Percentiles rank a stretch among this genome's conserved stretches.
Evolutionary conservation across 352 stramenopile genomes (phyloP).

Genomic region (Phytophthora pinifolia): DNA sequence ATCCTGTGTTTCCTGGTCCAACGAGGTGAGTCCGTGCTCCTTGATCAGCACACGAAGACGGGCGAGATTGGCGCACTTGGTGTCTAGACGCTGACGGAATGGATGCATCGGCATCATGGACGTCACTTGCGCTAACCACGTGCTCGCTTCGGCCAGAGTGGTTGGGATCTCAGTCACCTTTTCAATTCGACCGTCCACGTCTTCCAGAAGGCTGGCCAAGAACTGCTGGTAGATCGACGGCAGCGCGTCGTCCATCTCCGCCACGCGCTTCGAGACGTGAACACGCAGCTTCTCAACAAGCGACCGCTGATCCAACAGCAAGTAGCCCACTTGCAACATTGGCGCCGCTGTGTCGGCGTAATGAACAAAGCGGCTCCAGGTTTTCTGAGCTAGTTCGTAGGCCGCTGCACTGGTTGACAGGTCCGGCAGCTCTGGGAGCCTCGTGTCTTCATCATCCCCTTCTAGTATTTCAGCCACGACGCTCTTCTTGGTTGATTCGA

Average conservation of each 20-base stretch:
- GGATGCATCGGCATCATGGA: slow-evolving; percentile 54
- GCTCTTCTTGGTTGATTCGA: slow-evolving; percentile 3
- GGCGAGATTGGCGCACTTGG: slow-evolving; percentile 52
- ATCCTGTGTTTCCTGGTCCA: slow-evolving; percentile 16
- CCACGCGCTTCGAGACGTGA: slow-evolving; percentile 35
- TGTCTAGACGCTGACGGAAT: slow-evolving; percentile 54
- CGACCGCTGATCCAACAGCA: slow-evolving; percentile 55
- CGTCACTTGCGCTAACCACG: slow-evolving; percentile 51
- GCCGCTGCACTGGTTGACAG: slow-evolving; percentile 27
- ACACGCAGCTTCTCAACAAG: slow-evolving; percentile 37
- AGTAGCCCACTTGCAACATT: slow-evolving; percentile 48
- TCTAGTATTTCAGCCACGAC: not conserved
- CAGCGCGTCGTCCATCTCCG: slow-evolving; percentile 42
- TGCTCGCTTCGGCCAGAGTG: slow-evolving; percentile 43
- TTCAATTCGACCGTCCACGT: slow-evolving; percentile 58
- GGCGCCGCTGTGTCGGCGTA: slow-evolving; percentile 34
- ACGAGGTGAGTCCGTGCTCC: slow-evolving; percentile 14
- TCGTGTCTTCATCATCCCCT: slow-evolving; percentile 14
- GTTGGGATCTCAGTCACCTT: slow-evolving; percentile 62
- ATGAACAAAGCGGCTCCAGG: slow-evolving; percentile 39
- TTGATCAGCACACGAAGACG: slow-evolving; percentile 46
- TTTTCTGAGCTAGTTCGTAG: slow-evolving; percentile 43
- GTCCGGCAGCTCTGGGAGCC: slow-evolving; percentile 21
- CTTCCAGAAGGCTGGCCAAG: slow-evolving; percentile 41
- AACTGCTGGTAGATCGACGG: slow-evolving; percentile 57